Base-by-base conservation (phyloP, 2,329 filamentous ascomycete species). In the Sclerotinia borealis region DNA sequence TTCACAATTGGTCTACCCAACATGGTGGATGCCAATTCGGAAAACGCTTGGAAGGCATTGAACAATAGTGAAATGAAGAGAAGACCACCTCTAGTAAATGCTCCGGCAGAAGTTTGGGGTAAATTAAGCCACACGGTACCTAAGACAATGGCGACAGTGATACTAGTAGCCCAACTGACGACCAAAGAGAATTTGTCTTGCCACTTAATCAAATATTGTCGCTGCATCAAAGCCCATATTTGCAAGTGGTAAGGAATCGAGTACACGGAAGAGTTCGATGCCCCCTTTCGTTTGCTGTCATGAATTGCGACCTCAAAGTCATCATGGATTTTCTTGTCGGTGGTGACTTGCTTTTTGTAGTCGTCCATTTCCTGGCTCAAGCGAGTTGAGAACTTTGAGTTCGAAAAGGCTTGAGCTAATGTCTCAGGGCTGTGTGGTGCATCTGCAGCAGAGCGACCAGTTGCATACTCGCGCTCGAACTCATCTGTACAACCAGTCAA, bases 11-110 rank as follows among this genome's bases (percentile, higher is more conserved):
- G 82, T 10, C 92, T 83, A 1, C 88, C 90, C 19, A 87, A 77
- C 89, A 95, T 93, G 1, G 88, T 89, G 13, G 83, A 81, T 0
- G 83, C 88, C 0, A 96, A 77, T 74, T 96, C 91, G 0, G 88
- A 85, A 72, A 95, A 93, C 29, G 91, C 90, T 72, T 92, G 87
- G 76, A 96, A 93, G n/a, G 89, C 89, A 74, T 93, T 93, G 81
- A 93, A 93, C 5, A 96, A 77, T 1, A 96, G 82, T 27, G 89
- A 80, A 61, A 92, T 85, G 77, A 96, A 96, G 58, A 96, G 79
- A 1, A 93, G 83, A 78, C 91, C 91, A 67, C 91, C 91, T 73
- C 91, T 86, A 68, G 87, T 90, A 76, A 95, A 96, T 3, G 90
- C 89, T 45, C 87, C 90, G 37, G 85, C 60, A 41, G 84, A 86